Evolutionary conservation across 208 protist species (phyloP), one percentile per base, ranked within the genome.

Genomic region (Leishmania major): DNA sequence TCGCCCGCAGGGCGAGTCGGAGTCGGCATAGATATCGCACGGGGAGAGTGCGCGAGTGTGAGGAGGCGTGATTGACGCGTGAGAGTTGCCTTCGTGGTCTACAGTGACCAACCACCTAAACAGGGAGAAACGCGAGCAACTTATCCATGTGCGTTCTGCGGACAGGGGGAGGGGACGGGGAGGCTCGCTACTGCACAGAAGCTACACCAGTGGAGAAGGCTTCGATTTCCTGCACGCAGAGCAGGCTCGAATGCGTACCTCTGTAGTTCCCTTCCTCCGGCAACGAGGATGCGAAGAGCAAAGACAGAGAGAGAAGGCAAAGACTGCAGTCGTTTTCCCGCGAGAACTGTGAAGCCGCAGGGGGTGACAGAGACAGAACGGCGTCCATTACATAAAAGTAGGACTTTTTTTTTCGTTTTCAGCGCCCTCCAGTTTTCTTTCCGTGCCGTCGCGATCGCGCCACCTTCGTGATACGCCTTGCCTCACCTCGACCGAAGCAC

Each of bases 121-220:
- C 10, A 67, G 5, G 76, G 31, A 64, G 6, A 49, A 13, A 59
- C 28, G 5, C 49, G 15, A 47, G 7, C 15, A 8, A 51, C 69
- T 51, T 35, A 35, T 28, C 25, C 22, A 74, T 74, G 7, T 31
- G 10, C 19, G 7, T 40, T 57, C 75, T 45, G 72, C 74, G 40
- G 60, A 84, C 35, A 60, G 8, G 64, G 25, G 31, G 49, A 79
- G 17, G 53, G 78, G 25, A 78, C 28, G 59, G 60, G 15, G 25
- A 15, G 6, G 37, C 13, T 74, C 13, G 1, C 40, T 15, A 57
- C 45, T 55, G 25, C 31, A 47, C 28, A 25, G 13, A 35, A 10
- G 15, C 5, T 19, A 40, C 31, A 37, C 2, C 31, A 64, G 25
- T 64, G 15, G 31, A 69, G 15, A 69, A 31, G 62, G 31, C 28